These are phyloP conservation scores for Barnettozyma sucrosica DNA, from an alignment of 805 yeast species.

Conservation along the genomic window DNA sequence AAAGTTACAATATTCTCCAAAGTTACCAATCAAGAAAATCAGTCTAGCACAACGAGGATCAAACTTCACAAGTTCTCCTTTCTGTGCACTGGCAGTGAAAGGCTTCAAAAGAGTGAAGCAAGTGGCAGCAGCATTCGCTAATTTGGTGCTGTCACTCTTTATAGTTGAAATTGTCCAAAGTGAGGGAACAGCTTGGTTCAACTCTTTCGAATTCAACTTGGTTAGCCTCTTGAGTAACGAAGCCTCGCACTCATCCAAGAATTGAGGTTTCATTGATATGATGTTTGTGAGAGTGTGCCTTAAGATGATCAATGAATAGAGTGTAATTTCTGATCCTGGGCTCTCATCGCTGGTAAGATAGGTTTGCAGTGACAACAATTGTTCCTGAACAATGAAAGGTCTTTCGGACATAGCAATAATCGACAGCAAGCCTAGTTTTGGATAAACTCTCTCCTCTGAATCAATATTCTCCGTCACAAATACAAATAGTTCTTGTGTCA, in stretches of 20 bases:
- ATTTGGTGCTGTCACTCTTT: constrained; percentile 39
- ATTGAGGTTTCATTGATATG: constrained; percentile 42
- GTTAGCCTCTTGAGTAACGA: constrained; percentile 53
- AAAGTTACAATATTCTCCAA: constrained; percentile 66
- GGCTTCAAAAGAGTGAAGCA: constrained; percentile 49
- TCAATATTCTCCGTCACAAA: constrained; percentile 32
- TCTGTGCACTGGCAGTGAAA: constrained; percentile 30
- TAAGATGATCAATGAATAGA: constrained; percentile 49
- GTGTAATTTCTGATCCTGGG: constrained; percentile 36
- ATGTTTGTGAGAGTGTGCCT: constrained; percentile 41
- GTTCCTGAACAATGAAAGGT: constrained; percentile 56
- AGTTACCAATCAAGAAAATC: constrained; percentile 58
- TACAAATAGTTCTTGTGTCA: constrained; percentile 34
- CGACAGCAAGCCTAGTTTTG: constrained; percentile 45
- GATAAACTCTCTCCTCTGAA: constrained; percentile 27
- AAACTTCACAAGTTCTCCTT: constrained; percentile 24
- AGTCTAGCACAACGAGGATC: constrained; percentile 50
- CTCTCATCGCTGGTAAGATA: constrained; percentile 50
- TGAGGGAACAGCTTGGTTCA: constrained; percentile 72
- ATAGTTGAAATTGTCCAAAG: constrained; percentile 49
- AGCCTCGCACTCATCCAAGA: constrained; percentile 43
- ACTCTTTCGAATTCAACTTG: constrained; percentile 51
- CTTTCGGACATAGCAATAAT: constrained; percentile 49
- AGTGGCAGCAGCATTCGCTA: constrained; percentile 60
- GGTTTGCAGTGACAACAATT: constrained; percentile 59